These are phyloP conservation scores for Pleurozium schreberi DNA, from an alignment of 225 moss, liverwort and hornwort genomes.

Conservation along the genomic window DNA sequence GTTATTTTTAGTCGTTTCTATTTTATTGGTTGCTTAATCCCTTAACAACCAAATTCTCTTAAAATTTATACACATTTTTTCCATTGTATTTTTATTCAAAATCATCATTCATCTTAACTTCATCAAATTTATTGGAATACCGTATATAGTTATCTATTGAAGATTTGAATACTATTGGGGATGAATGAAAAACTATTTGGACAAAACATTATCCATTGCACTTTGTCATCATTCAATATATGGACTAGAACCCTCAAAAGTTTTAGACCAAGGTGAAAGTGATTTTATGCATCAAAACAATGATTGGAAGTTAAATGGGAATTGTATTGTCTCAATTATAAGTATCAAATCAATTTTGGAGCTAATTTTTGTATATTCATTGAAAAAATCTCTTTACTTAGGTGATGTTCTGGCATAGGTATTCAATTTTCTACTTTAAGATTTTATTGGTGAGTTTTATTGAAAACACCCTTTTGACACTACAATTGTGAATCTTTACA, in stretches of 20 bases:
- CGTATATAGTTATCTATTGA: neutral
- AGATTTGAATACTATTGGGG: neutral
- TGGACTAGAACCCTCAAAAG: rapidly evolving
- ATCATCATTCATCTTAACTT: neutral
- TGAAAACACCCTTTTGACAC: neutral
- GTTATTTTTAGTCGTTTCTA: neutral
- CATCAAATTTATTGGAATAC: neutral
- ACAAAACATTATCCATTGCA: neutral
- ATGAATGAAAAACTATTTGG: neutral
- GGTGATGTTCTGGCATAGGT: neutral
- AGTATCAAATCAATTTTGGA: neutral
- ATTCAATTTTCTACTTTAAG: neutral
- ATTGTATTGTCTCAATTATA: too few relatives aligned
- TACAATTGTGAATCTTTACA: neutral
- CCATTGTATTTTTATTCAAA: neutral
- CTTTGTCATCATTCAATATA: too few relatives aligned
- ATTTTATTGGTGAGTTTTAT: neutral
- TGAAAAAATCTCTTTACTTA: neutral
- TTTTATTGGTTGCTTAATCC: rapidly evolving
- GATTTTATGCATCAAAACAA: rapidly evolving
- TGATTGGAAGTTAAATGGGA: too few relatives aligned
- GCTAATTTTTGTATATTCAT: neutral
- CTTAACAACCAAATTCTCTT: too few relatives aligned
- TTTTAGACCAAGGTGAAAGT: neutral
- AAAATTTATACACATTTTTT: neutral